These are phyloP conservation scores for Camellia lanceoleosa DNA, from an alignment of 148 eudicot species.

Conservation along the genomic window DNA sequence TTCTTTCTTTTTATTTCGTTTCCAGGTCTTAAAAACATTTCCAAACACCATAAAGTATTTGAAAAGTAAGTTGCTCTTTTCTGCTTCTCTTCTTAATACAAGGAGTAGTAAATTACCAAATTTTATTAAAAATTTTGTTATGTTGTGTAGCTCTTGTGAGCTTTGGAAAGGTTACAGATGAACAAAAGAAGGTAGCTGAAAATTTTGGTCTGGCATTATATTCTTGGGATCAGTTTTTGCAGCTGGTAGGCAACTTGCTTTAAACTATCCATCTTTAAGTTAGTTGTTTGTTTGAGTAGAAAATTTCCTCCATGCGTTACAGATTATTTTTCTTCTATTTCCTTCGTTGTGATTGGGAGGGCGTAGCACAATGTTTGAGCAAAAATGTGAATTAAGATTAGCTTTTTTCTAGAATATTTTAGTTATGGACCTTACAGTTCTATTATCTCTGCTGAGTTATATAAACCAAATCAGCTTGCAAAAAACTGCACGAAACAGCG, in stretches of 20 bases:
- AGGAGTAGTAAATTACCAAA: background rate
- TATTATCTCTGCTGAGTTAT: background rate
- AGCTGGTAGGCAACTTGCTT: conserved; percentile 36
- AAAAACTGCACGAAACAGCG: too few relatives aligned
- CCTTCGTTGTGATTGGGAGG: background rate
- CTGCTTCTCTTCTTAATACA: background rate
- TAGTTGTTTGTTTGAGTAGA: background rate
- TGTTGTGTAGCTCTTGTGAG: conserved; percentile 60
- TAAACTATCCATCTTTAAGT: background rate
- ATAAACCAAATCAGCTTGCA: background rate
- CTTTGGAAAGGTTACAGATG: conserved; percentile 45
- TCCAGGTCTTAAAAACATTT: conserved; percentile 60
- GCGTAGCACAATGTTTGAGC: background rate
- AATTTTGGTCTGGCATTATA: conserved; percentile 38
- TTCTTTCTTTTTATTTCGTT: conserved; percentile 8
- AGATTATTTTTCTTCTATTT: background rate
- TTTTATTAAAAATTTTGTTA: conserved; percentile 6
- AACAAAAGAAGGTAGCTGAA: conserved; percentile 45
- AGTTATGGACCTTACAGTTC: background rate
- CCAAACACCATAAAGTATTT: conserved; percentile 42
- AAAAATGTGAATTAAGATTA: background rate
- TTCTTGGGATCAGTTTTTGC: conserved; percentile 63
- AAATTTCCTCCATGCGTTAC: background rate
- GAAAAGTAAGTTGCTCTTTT: conserved; percentile 45
- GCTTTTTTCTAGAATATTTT: background rate